Conservation (phyloP, 129 eudicot species). For the sunflower (Helianthus annuus) region DNA sequence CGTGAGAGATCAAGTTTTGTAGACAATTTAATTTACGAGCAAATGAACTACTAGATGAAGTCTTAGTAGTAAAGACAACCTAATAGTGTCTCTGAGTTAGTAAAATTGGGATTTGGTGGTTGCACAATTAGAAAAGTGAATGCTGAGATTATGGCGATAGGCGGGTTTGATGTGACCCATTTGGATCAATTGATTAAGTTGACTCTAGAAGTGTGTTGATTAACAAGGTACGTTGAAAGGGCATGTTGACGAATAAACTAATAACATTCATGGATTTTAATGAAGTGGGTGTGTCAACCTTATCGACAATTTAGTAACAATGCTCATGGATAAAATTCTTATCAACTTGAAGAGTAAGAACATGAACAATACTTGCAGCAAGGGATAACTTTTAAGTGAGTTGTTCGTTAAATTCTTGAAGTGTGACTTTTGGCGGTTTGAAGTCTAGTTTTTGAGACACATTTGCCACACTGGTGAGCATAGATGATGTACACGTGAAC, state of each 20-base stretch:
- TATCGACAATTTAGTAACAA: background rate
- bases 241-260: background rate
- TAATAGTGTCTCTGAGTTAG: background rate
- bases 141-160: background rate
- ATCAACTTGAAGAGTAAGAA: background rate
- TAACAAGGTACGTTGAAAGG: background rate
- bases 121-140: background rate
- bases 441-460: slow-evolving; percentile 10
- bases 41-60: background rate
- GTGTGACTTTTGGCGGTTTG: background rate
- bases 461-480: background rate
- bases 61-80: background rate
- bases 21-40: background rate
- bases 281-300: background rate
- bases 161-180: background rate
- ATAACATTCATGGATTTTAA: background rate
- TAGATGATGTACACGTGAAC: background rate
- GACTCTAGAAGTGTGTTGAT: background rate
- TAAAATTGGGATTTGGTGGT: background rate
- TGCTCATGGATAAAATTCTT: background rate
- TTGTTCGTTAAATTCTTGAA: background rate
- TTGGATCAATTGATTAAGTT: background rate
- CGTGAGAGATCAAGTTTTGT: background rate
- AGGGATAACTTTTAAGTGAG: background rate
- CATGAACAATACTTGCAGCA: background rate